Conservation (phyloP, 345 rosid species). For the Populus nigra region DNA sequence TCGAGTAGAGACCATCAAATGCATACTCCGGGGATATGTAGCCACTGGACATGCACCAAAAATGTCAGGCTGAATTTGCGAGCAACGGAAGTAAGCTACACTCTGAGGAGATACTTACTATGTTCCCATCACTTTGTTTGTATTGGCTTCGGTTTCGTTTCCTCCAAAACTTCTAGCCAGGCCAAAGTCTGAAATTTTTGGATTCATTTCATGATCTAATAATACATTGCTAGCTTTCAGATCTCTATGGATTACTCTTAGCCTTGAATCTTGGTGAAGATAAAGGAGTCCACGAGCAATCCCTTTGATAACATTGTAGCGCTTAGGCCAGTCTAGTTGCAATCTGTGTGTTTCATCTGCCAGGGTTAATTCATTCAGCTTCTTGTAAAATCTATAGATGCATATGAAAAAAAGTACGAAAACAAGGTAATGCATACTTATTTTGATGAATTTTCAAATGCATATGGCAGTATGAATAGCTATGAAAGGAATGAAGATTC, state of each 20-base stretch:
- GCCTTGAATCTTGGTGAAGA: conserved; percentile 18
- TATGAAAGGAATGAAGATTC: too few relatives aligned
- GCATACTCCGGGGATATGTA: conserved; percentile 1
- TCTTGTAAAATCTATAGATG: too few relatives aligned
- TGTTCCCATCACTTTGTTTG: conserved; percentile 7
- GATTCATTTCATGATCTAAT: conserved; percentile 9
- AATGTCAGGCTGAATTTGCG: not conserved
- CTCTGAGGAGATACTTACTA: not conserved
- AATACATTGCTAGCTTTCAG: conserved; percentile 5
- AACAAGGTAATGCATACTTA: too few relatives aligned
- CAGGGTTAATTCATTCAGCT: not conserved
- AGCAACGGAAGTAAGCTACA: not conserved
- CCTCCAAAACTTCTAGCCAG: conserved; percentile 14
- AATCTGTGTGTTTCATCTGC: not conserved
- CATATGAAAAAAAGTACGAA: too few relatives aligned
- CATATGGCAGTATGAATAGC: too few relatives aligned
- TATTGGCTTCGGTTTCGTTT: not conserved
- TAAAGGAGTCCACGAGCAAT: conserved; percentile 17
- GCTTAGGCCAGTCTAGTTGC: not conserved
- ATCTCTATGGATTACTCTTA: not conserved
- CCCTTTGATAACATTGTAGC: conserved; percentile 5
- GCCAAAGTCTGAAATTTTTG: conserved; percentile 13
- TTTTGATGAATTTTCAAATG: too few relatives aligned
- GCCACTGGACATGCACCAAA: not conserved
- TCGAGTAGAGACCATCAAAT: not conserved